Evolutionary conservation across 2,329 filamentous ascomycete genomes (phyloP), one percentile per base, ranked within the genome.

Genomic region (Fusarium annulatum): DNA sequence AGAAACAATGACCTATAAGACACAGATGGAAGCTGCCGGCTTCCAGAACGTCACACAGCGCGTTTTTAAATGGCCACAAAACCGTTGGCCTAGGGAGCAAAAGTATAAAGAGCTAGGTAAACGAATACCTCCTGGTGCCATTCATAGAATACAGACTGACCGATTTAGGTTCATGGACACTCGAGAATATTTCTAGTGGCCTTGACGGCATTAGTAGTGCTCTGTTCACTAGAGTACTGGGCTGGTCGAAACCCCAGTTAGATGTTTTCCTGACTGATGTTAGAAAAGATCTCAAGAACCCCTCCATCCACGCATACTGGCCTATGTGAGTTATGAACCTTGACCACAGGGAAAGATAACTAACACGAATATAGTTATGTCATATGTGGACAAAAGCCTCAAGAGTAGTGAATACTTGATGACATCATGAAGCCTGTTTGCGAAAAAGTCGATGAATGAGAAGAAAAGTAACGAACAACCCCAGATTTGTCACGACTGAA

Each of bases 91-190:
- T 0, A 85, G 83, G 57, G 84, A 87, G 34, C 80, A 79, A 21
- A 84, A 84, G 38, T 80, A 85, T 46, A 89, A 88, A 73, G 84
- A 88, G 55, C 73, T 88, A 11, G 87, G 87, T 76, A 34, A 34
- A 5, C 11, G 16, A 19, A 23, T 34, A 23, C 8, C 16, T 15
- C 8, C 11, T 15, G 21, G 11, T 19, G 16, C 11, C 30, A 14
- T 15, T 23, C 3, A 15, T 7, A 34, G n/a, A 51, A 51, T 3
- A 14, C 1, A 19, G 12, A 5, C 39, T 42, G 8, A 52, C 18
- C 5, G 1, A 21, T 9, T 9, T 7, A 56, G 69, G 68, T 4
- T 56, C 63, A 21, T 73, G 75, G 75, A 72, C 69, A 3, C 45
- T 66, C 2, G 69, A 66, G 19, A 79, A 79, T 49, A 64, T 79